Evolutionary conservation across 257 asterid species (phyloP), one percentile per base, ranked within the genome.

Genomic region (Paraleonurus japonicus): DNA sequence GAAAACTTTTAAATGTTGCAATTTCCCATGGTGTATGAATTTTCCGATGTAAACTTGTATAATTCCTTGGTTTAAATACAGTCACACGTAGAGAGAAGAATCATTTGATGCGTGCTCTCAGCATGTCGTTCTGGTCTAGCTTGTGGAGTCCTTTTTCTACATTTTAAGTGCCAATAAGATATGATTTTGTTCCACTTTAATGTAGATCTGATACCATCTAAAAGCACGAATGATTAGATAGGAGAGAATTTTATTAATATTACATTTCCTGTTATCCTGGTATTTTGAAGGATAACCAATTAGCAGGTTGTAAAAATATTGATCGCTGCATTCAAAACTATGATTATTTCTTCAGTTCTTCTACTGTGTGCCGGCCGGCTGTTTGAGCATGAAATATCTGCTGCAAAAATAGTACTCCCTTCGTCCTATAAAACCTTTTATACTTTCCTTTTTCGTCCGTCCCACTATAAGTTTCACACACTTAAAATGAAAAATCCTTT

Each of bases 201-300:
- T 41, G 32, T 54, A 63, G 61, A 20, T 70, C 30, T 63, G 48
- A 28, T 59, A 53, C 19, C 48, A 72, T 67, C 27, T 16, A 47
- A 65, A 43, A 62, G 51, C 50, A 51, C 43, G 4, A 54, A 37
- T 43, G 9, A 37, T 69, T 20, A 16, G 45, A 62, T 27, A 17
- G 32, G 26, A 58, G 51, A 20, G 2, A 28, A 20, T 33, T 4
- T 41, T 11, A 11, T 0, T 2, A 39, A 7, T 32, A 41, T 48
- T 23, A 47, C 22, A 20, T 16, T 26, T 62, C 54, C 53, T 60
- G 11, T 41, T 65, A 28, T 60, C 57, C 60, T 59, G 66, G 43
- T 70, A 26, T 63, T 73, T 60, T 63, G 50, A 39, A 22, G 80
- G 69, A 39, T 61, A 55, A 61, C 27, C 63, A 55, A 70, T 73